Base-by-base conservation (phyloP, 208 protist species). In the Leishmania aethiopica region DNA sequence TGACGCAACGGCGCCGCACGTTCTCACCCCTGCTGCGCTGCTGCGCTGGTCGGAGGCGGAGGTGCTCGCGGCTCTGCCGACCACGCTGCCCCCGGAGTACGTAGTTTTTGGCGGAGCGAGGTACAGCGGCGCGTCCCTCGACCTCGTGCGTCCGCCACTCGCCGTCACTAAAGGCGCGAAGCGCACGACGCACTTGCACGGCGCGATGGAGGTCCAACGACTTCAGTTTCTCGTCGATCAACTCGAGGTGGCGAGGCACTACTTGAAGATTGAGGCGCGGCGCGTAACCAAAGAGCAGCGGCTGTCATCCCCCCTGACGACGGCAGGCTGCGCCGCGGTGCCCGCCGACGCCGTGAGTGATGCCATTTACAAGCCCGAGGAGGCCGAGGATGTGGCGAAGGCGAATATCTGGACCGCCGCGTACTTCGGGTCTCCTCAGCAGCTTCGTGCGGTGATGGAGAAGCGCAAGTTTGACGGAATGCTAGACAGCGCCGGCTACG, bases 81-180 rank as follows among this genome's bases (percentile, higher is more conserved):
- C 76, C 13, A 91, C 91, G 51, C 79, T 94, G 37, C 84, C 84
- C 1, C 94, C 92, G 3, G 86, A 88, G 51, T 95, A 90, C 79
- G 78, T 97, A 32, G 85, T 97, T 19, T 97, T 97, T 86, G 94
- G 94, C 51, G 94, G 94, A 3, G 94, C 92, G 35, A 87, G 88
- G 78, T 97, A 97, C 86, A 89, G 88, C 76, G 87, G 81, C 19
- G 74, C 74, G 13, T 66, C 77, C 13, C 55, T 76, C 47, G 84
- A 83, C 42, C 83, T 82, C 15, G 53, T 79, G 28, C 82, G 81
- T 22, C 79, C 83, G 22, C 74, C 74, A 10, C 76, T 74, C 60
- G 35, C 69, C 40, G 71, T 66, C 19, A 17, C n/a, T 11, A 62
- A 42, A 51, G 45, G 19, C 28, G 59, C 45, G 67, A 57, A 22